A percentile compares a stretch with the other conserved stretches of the same genome.
Conservation (phyloP, 345 rosid genomes). For the Ricinus communis region DNA sequence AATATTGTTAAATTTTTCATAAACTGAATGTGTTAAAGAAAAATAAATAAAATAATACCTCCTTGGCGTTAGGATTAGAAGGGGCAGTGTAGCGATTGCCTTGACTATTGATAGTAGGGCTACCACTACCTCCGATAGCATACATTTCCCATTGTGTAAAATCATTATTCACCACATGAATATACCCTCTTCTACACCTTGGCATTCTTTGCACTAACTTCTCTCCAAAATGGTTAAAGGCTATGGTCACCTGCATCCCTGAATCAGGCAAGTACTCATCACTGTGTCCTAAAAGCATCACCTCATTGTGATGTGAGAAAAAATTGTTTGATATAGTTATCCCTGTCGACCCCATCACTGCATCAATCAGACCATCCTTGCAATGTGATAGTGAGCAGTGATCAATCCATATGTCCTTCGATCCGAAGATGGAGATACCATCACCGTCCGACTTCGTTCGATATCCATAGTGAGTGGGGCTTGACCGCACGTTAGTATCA, state of each 20-base stretch:
- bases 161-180: constrained; percentile 94
- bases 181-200: constrained; percentile 80
- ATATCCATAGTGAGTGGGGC: constrained; percentile 80
- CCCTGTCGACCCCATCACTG: constrained; percentile 90
- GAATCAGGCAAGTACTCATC: constrained; percentile 81
- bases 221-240: constrained; percentile 93
- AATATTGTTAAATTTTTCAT: too few species aligned
- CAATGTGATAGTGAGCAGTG: constrained; percentile 92
- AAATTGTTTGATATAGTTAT: constrained; percentile 91
- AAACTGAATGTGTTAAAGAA: background rate
- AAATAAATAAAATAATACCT: constrained; percentile 41
- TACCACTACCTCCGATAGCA: constrained; percentile 96
- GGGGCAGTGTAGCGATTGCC: constrained; percentile 96
- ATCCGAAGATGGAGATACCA: constrained; percentile 89
- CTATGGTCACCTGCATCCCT: constrained; percentile 95
- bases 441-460: constrained; percentile 88
- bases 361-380: constrained; percentile 92
- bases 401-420: constrained; percentile 92
- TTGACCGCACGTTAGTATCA: constrained; percentile 74
- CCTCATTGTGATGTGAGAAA: constrained; percentile 95
- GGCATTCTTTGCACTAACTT: constrained; percentile 94
- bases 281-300: constrained; percentile 94
- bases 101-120: constrained; percentile 92
- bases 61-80: constrained; percentile 67
- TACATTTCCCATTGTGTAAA: constrained; percentile 98